Evolutionary conservation across 441 rosid species (phyloP).

Genomic region (Kokia cookei): DNA sequence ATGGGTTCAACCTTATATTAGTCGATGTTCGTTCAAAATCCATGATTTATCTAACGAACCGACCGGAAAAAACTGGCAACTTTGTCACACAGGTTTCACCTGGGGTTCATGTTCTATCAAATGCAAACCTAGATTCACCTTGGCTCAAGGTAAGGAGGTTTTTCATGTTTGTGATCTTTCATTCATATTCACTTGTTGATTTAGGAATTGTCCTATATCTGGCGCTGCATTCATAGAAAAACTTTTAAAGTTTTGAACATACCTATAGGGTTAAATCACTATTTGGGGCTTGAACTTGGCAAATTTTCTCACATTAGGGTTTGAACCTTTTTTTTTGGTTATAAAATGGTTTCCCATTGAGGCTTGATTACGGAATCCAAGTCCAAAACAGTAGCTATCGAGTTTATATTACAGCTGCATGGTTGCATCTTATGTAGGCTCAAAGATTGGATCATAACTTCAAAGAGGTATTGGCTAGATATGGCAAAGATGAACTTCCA

Average conservation of each 20-base stretch:
- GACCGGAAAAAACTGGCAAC: constrained; percentile 26
- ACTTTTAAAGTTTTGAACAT: too few relatives aligned
- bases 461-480: constrained; percentile 23
- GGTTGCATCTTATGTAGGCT: constrained; percentile 27
- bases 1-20: constrained; percentile 68
- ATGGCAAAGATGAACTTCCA: constrained; percentile 39
- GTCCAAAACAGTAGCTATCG: background rate
- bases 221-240: too few relatives aligned
- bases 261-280: too few relatives aligned
- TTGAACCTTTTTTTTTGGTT: too few relatives aligned
- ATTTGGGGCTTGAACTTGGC: too few relatives aligned
- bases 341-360: too few relatives aligned
- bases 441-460: constrained; percentile 43
- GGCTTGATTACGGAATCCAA: background rate
- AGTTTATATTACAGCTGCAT: background rate
- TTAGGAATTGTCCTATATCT: background rate
- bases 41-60: constrained; percentile 65
- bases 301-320: too few relatives aligned
- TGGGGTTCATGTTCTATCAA: constrained; percentile 74
- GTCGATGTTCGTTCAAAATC: constrained; percentile 42
- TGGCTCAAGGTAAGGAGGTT: constrained; percentile 66
- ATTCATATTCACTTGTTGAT: background rate
- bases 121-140: constrained; percentile 71
- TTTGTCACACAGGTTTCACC: constrained; percentile 50
- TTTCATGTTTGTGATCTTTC: background rate